Base-by-base conservation (phyloP, 495 filamentous ascomycete species). In the Penicillium turbatum region DNA sequence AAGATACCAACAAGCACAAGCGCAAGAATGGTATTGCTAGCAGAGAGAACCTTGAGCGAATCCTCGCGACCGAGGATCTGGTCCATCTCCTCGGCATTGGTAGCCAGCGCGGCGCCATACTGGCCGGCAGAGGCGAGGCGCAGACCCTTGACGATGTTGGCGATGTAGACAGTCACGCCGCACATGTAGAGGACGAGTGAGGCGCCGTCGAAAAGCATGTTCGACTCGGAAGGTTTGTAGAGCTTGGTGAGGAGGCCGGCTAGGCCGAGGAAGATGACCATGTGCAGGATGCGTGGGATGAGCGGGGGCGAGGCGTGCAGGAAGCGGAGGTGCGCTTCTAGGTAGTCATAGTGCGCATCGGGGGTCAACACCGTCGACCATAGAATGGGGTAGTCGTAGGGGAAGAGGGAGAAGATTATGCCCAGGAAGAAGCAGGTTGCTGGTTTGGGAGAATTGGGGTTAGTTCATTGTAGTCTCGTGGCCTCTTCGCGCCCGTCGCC, bases 351-450 rank as follows among this genome's bases (percentile, higher is more conserved):
- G 80, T 87, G 89, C n/a, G 78, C 67, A 13, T 73, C 58, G 9
- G 82, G 75, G 32, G 86, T 82, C 0, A 80, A 76, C 41, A 76
- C 75, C 6, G 82, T 80, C 30, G 88, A 86, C 93, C 93, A 98
- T 32, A 98, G 89, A 53, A 97, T 86, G 44, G 92, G 89, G 78
- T 92, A 96, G 82, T 98, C 93, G 79, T 97, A 97, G 53, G 95
- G 90, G 75, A 97, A 95, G 60, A 85, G 82, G 68, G 90, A 89
- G 86, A 97, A 98, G 73, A 98, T 86, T 67, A 97, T 93, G 61
- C 93, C 93, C 52, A 98, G 86, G 83, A 95, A 93, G 83, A 98
- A 98, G 66, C 86, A 92, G 29, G 86, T 89, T 55, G 91, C 89
- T 93, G 67, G 52, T 21, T 13, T 16, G 52, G 47, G 44, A 57